Base-by-base conservation (phyloP, 768 basidiomycete species). In the Tulasnella sp. region DNA sequence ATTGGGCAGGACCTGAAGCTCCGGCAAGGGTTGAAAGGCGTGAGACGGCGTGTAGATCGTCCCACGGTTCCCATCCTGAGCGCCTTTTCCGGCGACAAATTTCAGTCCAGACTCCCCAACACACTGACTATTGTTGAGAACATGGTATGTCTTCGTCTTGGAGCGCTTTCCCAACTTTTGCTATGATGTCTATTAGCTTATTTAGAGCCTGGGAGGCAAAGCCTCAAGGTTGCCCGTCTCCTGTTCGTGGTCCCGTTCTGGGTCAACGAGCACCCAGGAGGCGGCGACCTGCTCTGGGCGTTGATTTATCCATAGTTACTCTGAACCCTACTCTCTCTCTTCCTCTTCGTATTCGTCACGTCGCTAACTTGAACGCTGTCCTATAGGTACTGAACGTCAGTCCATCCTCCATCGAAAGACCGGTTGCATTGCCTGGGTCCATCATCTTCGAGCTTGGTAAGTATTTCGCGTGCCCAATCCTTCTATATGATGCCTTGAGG, bases 401-500 rank as follows among this genome's bases (percentile, higher is more conserved):
- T 2, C 16, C 14, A 14, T 46, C 14, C 37, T 4, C 22, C 31
- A n/a, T 31, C 24, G 5, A 22, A 11, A 54, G 40, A 31, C 20
- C 3, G 28, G 12, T 31, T 77, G 37, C 5, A 48, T 40, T 31
- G 14, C 44, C 44, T 77, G 28, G 31, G 37, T 34, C 22, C 12
- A 37, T 40, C 73, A 41, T 6, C 37, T 14, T 42, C 73, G 37
- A 12, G 18, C 48, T 6, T 28, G 20, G 74, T 50, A 28, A 75
- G 42, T 75, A 14, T 75, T 37, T 28, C 24, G 4, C 40, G 16
- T 44, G 24, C 16, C 40, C 41, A 58, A n/a, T 34, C 9, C 69
- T 72, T 80, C 16, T 48, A 34, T 7, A 80, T 80, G 79, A 80
- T 80, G 79, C 60, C 77, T 73, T 80, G 79, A 80, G 79, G 79